These are phyloP conservation scores for Leucocoprinus leucothites DNA, from an alignment of 768 basidiomycete species.

Conservation along the genomic window DNA sequence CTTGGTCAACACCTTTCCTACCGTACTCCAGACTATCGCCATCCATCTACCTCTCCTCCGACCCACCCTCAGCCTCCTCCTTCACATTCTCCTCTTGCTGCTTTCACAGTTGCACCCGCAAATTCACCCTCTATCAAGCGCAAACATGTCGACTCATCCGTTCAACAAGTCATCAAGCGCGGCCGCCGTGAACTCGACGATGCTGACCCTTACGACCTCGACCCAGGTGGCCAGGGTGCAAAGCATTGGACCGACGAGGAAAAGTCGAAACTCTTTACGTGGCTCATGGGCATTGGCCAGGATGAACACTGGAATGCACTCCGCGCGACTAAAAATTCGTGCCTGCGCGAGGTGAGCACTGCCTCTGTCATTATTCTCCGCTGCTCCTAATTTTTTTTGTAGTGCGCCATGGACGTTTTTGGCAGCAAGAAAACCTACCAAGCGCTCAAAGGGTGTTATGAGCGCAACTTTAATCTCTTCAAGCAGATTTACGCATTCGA, in stretches of 20 bases:
- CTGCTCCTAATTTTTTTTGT: constrained; percentile 8
- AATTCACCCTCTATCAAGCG: constrained; percentile 44
- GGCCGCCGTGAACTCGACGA: constrained; percentile 24
- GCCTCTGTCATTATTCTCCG: constrained; percentile 14
- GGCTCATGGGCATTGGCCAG: constrained; percentile 70
- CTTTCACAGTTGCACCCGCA: constrained; percentile 31
- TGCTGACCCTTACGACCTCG: constrained; percentile 39
- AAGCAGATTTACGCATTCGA: constrained; percentile 80
- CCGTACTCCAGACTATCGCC: constrained; percentile 29
- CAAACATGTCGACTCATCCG: constrained; percentile 37
- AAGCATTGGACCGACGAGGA: constrained; percentile 88
- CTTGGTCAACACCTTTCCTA: constrained; percentile 46
- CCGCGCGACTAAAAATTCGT: constrained; percentile 78
- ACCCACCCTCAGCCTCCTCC: constrained; percentile 31
- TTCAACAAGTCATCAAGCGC: constrained; percentile 13
- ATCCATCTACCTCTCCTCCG: constrained; percentile 36
- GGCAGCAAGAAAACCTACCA: constrained; percentile 78
- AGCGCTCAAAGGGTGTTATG: constrained; percentile 81
- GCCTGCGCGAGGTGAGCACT: constrained; percentile 75
- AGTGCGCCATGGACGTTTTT: constrained; percentile 75
- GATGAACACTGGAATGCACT: constrained; percentile 80
- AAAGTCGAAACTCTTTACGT: constrained; percentile 72
- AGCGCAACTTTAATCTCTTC: constrained; percentile 82
- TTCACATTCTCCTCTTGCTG: constrained; percentile 34
- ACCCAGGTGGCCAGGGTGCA: constrained; percentile 55